Evolutionary conservation across 805 yeast genomes (phyloP).

Genomic region (Nakazawaea sp.): DNA sequence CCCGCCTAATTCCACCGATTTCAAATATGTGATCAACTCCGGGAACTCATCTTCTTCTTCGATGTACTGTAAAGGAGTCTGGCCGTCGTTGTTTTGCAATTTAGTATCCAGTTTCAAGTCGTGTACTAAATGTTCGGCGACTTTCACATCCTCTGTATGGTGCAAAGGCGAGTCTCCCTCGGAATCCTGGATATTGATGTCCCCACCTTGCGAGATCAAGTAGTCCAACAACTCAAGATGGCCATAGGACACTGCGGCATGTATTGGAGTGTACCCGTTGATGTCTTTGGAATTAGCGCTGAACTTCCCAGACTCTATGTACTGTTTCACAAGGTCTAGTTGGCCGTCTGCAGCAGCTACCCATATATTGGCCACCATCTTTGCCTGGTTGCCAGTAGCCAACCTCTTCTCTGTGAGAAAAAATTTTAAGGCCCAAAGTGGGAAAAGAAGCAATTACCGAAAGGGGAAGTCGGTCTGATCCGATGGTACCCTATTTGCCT

Average conservation of each 20-base stretch:
- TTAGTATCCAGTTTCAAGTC: constrained; percentile 61
- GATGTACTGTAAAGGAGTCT: constrained; percentile 65
- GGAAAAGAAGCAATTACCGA: neutral
- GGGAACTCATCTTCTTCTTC: constrained; percentile 85
- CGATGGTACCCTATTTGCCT: too few species aligned
- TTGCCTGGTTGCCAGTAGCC: too few species aligned
- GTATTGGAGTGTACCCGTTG: constrained; percentile 94
- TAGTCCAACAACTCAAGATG: constrained; percentile 60
- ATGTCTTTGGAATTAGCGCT: constrained; percentile 77
- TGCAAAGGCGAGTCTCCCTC: constrained; percentile 97
- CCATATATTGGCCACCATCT: constrained; percentile 66
- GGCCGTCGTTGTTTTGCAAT: constrained; percentile 63
- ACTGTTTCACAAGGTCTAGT: constrained; percentile 46
- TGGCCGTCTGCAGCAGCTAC: constrained; percentile 89
- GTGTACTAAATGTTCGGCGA: constrained; percentile 64
- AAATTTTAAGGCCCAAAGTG: neutral
- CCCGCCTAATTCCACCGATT: constrained; percentile 29
- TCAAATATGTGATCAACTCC: constrained; percentile 63
- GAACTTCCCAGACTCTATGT: constrained; percentile 41
- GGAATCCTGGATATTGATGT: constrained; percentile 71
- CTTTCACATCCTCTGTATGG: constrained; percentile 66
- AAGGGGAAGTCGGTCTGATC: too few species aligned
- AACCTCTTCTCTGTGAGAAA: neutral
- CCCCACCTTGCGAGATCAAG: constrained; percentile 58
- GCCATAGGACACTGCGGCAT: constrained; percentile 95